phyloP scores from a whole-genome alignment of 2,329 filamentous ascomycete genomes.

The Rhynchosporium secalis region DNA sequence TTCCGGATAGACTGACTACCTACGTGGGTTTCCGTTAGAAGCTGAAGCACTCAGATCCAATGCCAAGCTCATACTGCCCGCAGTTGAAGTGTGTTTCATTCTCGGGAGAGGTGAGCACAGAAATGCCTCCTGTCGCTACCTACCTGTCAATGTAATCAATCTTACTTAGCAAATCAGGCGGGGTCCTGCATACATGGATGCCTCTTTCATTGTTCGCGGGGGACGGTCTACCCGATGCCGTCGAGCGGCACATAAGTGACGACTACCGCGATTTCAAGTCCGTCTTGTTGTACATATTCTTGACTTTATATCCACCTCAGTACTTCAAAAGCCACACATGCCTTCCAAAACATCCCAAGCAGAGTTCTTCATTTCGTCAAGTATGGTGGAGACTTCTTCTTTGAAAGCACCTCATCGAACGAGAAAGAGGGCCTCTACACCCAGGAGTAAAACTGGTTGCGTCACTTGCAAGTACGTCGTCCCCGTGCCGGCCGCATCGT shows the following conservation, averaged over 20 bases:
- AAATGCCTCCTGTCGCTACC: not conserved
- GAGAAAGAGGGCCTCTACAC: conserved; percentile 26
- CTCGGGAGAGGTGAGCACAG: not conserved
- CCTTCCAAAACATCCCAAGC: not conserved
- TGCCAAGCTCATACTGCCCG: not conserved
- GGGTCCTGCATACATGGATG: conserved; percentile 9
- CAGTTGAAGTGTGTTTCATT: conserved; percentile 6
- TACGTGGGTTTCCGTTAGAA: not conserved
- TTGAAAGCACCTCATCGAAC: not conserved
- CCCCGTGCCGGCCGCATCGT: conserved; percentile 41
- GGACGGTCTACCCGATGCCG: conserved; percentile 8
- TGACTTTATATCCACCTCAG: not conserved
- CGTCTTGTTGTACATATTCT: not conserved
- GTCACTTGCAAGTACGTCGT: conserved; percentile 64
- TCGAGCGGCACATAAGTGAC: conserved; percentile 2
- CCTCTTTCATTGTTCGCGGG: conserved; percentile 1
- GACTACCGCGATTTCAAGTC: conserved; percentile 1
- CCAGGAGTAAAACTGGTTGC: conserved; percentile 53
- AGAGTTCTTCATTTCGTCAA: not conserved
- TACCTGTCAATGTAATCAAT: not conserved
- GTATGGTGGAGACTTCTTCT: conserved; percentile 14
- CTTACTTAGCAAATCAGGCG: conserved; percentile 10
- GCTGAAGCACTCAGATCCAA: conserved; percentile 3
- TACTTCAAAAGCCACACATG: not conserved
- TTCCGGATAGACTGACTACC: not conserved